Evolutionary conservation across 345 rosid species (phyloP), one percentile per base, ranked within the genome.

Genomic region (Dipteronia dyeriana): DNA sequence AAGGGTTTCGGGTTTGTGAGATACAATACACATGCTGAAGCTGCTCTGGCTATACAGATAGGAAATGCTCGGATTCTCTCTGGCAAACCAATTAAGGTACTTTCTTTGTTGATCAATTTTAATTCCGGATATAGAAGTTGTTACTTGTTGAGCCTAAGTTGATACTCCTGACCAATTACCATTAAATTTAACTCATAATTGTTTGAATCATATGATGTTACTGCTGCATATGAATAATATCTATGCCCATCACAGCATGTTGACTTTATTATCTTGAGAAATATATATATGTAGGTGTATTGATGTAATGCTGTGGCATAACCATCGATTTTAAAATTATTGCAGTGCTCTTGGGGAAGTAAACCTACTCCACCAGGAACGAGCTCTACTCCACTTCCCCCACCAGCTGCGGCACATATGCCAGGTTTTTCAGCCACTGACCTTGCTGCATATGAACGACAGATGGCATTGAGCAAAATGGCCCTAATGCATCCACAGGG

Each of bases 1-100:
- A 95, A 95, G 79, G 97, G 97, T 73, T 95, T 95, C 79, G 98
- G 98, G 51, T 95, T 95, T 80, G 97, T 95, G 72, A 90, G 97
- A 79, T 95, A 89, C 80, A 84, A 85, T 56, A 79, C 92, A 75
- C 97, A 90, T 74, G 81, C 88, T 11, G 98, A 91, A 79, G 97
- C 98, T 65, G 92, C 97, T 59, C 81, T 89, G 38, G 98, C 98
- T 76, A 95, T 95, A 83, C 97, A 91, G 82, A 81, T 90, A 86
- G 98, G 97, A 31, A 93, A 93, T 82, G 78, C 93, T 64, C 97
- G 84, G 17, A 68, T 82, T 83, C 90, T 94, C 26, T 93, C 70
- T 73, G 92, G 91, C 47, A 93, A 88, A 87, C 97, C 86, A 62
- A 89, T 95, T 17, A 95, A 89, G 94, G 97, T 92, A 75, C 73